Evolutionary conservation across 2,329 filamentous ascomycete genomes (phyloP).

Genomic region (Hypoxylon sp.): DNA sequence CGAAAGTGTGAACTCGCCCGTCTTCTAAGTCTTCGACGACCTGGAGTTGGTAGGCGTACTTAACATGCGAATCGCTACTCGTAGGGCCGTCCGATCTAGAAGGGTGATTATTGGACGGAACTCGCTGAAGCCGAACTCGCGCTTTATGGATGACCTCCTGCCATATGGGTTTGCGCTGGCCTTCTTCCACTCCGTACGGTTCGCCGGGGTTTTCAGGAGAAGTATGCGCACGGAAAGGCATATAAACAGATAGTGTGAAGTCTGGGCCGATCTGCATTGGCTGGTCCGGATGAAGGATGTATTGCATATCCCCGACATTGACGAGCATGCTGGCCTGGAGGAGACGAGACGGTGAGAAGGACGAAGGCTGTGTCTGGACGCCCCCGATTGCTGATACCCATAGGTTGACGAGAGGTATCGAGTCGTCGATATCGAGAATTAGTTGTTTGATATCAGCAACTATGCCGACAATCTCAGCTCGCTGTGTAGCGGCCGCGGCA

Average conservation of each 20-base stretch:
- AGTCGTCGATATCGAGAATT: slow-evolving; percentile 82
- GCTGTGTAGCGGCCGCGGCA: slow-evolving; percentile 62
- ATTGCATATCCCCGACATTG: slow-evolving; percentile 85
- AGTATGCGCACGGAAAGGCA: slow-evolving; percentile 87
- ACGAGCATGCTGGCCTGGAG: slow-evolving; percentile 93
- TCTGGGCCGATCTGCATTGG: slow-evolving; percentile 85
- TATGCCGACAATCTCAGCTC: slow-evolving; percentile 72
- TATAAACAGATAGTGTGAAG: slow-evolving; percentile 89
- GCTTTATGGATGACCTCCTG: slow-evolving; percentile 97
- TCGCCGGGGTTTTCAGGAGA: slow-evolving; percentile 55
- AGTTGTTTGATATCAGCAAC: slow-evolving; percentile 78
- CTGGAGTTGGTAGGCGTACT: slow-evolving; percentile 80
- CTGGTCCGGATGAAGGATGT: slow-evolving; percentile 67
- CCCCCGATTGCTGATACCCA: slow-evolving; percentile 95
- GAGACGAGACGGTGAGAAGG: slow-evolving; percentile 88
- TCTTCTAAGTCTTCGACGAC: slow-evolving; percentile 81
- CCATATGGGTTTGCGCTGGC: slow-evolving; percentile 77
- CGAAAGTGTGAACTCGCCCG: slow-evolving; percentile 59
- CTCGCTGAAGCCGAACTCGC: slow-evolving; percentile 78
- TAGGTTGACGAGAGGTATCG: slow-evolving; percentile 89
- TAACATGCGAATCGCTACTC: slow-evolving; percentile 47
- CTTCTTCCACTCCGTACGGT: slow-evolving; percentile 58
- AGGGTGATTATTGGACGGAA: slow-evolving; percentile 53
- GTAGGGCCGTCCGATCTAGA: slow-evolving; percentile 8
- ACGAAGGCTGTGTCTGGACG: slow-evolving; percentile 79